phyloP scores from a whole-genome alignment of 192 early-diverging fungal species.

The Allomyces macrogynus region DNA sequence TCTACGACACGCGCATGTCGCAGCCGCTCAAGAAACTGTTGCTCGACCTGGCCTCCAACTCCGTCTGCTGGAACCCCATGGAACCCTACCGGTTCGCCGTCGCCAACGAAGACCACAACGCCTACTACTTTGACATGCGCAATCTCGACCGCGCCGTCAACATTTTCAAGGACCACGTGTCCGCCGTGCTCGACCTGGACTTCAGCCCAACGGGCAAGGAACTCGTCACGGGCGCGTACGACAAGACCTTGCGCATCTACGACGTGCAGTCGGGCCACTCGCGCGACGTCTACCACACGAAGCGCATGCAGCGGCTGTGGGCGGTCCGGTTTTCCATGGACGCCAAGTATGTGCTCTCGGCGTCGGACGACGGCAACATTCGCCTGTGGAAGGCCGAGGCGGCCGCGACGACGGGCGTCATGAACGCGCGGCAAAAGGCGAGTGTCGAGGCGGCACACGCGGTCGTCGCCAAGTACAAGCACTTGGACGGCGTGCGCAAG shows the following conservation, averaged over 20 bases:
- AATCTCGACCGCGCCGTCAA: slow-evolving; percentile 68
- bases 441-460: slow-evolving; percentile 62
- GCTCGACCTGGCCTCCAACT: slow-evolving; percentile 70
- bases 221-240: slow-evolving; percentile 90
- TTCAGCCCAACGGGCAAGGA: slow-evolving; percentile 94
- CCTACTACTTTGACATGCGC: slow-evolving; percentile 96
- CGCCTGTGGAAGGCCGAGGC: slow-evolving; percentile 91
- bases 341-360: slow-evolving; percentile 79
- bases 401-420: slow-evolving; percentile 44
- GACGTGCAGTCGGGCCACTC: slow-evolving; percentile 55
- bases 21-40: slow-evolving; percentile 68
- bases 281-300: slow-evolving; percentile 89
- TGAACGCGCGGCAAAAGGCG: slow-evolving; percentile 53
- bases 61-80: slow-evolving; percentile 98
- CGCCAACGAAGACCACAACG: slow-evolving; percentile 96
- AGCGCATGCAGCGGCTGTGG: slow-evolving; percentile 95
- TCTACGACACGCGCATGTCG: slow-evolving; percentile 84
- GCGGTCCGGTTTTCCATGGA: slow-evolving; percentile 87
- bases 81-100: slow-evolving; percentile 86
- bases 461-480: slow-evolving; percentile 81
- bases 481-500: slow-evolving; percentile 70
- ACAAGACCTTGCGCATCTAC: slow-evolving; percentile 78
- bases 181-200: slow-evolving; percentile 93
- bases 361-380: slow-evolving; percentile 93
- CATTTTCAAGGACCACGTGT: slow-evolving; percentile 88